Base-by-base conservation (phyloP, 495 filamentous ascomycete species). In the Paragyromitra xinjiangensis region DNA sequence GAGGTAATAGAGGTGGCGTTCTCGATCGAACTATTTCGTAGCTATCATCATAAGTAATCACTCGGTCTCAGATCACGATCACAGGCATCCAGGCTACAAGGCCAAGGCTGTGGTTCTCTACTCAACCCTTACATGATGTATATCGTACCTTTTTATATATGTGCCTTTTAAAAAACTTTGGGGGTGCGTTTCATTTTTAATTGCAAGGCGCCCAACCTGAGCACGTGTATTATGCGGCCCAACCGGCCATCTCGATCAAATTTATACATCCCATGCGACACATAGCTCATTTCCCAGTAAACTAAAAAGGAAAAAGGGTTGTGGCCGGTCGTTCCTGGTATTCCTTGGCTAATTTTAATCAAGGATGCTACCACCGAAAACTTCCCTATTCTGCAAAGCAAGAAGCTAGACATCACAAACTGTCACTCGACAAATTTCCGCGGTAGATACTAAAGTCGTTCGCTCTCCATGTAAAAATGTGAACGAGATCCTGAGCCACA, bases 31-130 rank as follows among this genome's bases (percentile, higher is more conserved):
- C 6, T 34, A 45, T 12, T 22, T 11, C 6, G n/a, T 44, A 61
- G 39, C 14, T n/a, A 24, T 72, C 24, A 6, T 77, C 74, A 77
- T 29, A 12, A 16, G 3, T 40, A 4, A 66, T 77, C 74, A 77
- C 74, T 77, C 74, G 74, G 7, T 3, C 12, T 24, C 11, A 59
- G 24, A 29, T 14, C 59, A 12, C 26, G 22, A 29, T 11, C n/a
- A 4, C 5, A 34, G 26, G 29, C n/a, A n/a, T 8, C 37, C 22
- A 22, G 16, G 56, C 7, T 8, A 8, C 24, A 24, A 58, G 24
- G 9, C 7, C 51, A 19, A 19, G 12, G 4, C 8, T 61, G 19
- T 61, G 39, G 7, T 24, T 12, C 1, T 4, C 3, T 63, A 8
- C 8, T 24, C 16, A 9, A 42, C 59, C n/a, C 9, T 11, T 63